Evolutionary conservation across 2,329 filamentous ascomycete genomes (phyloP), one percentile per base, ranked within the genome.

Genomic region (Sordariomycetes sp.): DNA sequence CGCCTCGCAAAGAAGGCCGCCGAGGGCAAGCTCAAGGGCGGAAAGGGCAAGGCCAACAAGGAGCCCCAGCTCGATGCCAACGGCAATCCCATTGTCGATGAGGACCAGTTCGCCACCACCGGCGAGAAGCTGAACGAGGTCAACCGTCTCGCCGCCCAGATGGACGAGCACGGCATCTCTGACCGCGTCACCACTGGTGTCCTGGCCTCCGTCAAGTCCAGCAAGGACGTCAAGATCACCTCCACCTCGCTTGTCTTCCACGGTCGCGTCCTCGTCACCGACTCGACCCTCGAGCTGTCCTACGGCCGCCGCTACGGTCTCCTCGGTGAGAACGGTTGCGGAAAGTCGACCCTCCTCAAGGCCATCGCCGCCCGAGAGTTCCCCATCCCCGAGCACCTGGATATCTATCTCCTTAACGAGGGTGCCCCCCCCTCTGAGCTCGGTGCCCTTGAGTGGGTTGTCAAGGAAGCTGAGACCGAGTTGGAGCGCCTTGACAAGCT

Each of bases 161-260:
- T 94, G 74, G 92, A 98, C 67, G 85, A 94, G 67, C 78, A 94
- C 58, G 92, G 92, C 54, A 73, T 98, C 45, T 96, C 92, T 11
- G 92, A 98, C 64, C 84, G 92, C 61, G 92, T 98, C 60, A 98
- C 93, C 41, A 98, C 92, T 40, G 92, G 92, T 75, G 92, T 98
- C 37, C 71, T 98, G 42, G 73, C 88, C 24, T 98, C 92, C 29
- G 77, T 90, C 43, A 63, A 75, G 43, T 72, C 84, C 47, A 93
- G 84, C 68, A 83, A 86, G 64, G 92, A 98, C 63, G 86, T 94
- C 62, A 98, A 98, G 73, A 92, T 98, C 59, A 94, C 82, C 46
- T 94, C 87, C 36, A 76, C 80, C 52, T 94, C 84, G 43, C 71
- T 98, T 48, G 90, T 95, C 44, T 98, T 98, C 78, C 93, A 98